Evolutionary conservation across 2,329 filamentous ascomycete genomes (phyloP).

Genomic region (Ceratocystis smalleyi): DNA sequence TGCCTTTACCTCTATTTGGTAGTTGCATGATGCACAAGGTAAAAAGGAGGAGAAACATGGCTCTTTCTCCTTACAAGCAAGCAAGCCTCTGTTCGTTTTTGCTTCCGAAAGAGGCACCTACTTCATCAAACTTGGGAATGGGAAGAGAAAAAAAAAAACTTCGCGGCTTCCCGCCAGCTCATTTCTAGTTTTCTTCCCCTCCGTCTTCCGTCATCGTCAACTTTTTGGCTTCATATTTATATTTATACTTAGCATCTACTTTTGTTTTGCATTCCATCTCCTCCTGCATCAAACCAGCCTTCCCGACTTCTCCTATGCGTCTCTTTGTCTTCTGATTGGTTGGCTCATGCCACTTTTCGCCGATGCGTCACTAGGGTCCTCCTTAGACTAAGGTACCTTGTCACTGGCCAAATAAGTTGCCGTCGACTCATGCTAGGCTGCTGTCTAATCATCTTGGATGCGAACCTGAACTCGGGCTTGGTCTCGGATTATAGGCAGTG

Average conservation of each 20-base stretch:
- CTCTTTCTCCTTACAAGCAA: neutral
- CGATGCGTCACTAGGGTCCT: conserved; percentile 10
- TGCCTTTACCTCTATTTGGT: neutral
- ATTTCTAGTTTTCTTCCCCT: neutral
- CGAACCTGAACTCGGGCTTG: neutral
- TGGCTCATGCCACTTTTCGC: neutral
- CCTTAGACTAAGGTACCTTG: neutral
- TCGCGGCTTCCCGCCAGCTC: neutral
- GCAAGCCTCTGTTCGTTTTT: neutral
- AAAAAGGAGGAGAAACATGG: neutral
- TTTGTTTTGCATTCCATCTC: neutral
- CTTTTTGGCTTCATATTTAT: neutral
- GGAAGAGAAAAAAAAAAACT: neutral
- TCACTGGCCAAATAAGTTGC: neutral
- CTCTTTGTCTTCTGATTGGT: conserved; percentile 4
- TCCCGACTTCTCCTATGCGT: neutral
- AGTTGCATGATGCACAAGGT: neutral
- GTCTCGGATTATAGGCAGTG: neutral
- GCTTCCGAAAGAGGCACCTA: neutral
- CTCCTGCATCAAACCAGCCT: neutral
- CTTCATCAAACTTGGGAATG: neutral
- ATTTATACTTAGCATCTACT: neutral
- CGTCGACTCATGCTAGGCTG: neutral
- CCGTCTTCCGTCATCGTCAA: conserved; percentile 27
- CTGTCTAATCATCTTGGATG: neutral